These are phyloP conservation scores for Xanthoconium stramineum DNA, from an alignment of 768 basidiomycete species.

Conservation along the genomic window DNA sequence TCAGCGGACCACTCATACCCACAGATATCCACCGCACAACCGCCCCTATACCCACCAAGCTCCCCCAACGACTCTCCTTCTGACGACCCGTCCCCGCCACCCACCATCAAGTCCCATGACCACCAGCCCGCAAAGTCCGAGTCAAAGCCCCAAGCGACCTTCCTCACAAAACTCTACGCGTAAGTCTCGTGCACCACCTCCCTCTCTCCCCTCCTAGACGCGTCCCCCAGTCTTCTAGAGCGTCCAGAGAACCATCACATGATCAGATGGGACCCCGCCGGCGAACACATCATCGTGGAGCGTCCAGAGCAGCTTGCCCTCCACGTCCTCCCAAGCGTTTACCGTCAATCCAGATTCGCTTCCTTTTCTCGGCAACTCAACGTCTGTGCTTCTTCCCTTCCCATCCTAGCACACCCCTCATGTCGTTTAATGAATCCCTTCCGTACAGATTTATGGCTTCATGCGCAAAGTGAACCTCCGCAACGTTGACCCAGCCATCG, in stretches of 20 bases:
- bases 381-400: constrained; percentile 51
- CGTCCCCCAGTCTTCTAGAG: constrained; percentile 67
- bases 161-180: constrained; percentile 96
- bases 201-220: constrained; percentile 16
- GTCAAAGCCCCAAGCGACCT: constrained; percentile 87
- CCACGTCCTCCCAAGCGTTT: constrained; percentile 90
- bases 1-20: constrained; percentile 33
- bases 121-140: constrained; percentile 65
- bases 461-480: constrained; percentile 97
- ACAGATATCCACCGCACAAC: constrained; percentile 32
- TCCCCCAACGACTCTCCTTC: constrained; percentile 40
- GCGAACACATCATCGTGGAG: constrained; percentile 94
- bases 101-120: constrained; percentile 33
- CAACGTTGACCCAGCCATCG: constrained; percentile 92
- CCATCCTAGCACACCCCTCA: constrained; percentile 18
- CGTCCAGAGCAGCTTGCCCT: constrained; percentile 90
- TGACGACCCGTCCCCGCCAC: constrained; percentile 47
- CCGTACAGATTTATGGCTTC: constrained; percentile 88
- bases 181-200: constrained; percentile 40
- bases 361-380: constrained; percentile 98
- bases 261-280: constrained; percentile 94
- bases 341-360: constrained; percentile 95
- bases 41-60: constrained; percentile 33
- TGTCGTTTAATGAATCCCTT: constrained; percentile 23
- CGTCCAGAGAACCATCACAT: constrained; percentile 93